Base-by-base conservation (phyloP, 495 filamentous ascomycete genomes). In the Jackrogersella multiformis region DNA sequence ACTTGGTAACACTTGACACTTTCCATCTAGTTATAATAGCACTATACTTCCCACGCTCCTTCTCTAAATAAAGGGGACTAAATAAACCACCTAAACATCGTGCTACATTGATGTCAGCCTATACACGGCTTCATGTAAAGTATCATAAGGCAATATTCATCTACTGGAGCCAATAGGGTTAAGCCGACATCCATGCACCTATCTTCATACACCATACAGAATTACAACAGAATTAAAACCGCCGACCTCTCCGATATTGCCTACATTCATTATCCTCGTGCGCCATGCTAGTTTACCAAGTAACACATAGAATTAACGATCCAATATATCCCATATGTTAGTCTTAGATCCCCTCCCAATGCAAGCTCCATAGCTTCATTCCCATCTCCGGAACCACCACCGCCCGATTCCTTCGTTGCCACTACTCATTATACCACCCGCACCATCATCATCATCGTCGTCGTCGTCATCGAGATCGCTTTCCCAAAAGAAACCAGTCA, bases 201-300 rank as follows among this genome's bases (percentile, higher is more conserved):
- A 15, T 4, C 26, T 30, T 30, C 0, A 32, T 20, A 53, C 18
- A 46, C 35, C n/a, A 18, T 32, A 20, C 10, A 53, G 21, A n/a
- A 52, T 48, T 42, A n/a, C n/a, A n/a, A n/a, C n/a, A n/a, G n/a
- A 28, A 30, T 28, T 2, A 36, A 39, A 32, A 49, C 15, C 36
- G 2, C 36, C 7, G 16, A 32, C 45, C 45, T 34, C 24, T 16
- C 45, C 45, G 16, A 48, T 48, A 13, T 7, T 24, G 24, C 45
- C 4, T 45, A 36, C 45, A 46, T 61, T 44, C 18, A 45, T 44
- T 38, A n/a, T 57, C 61, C 57, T 56, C 54, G 46, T 68, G 34
- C 59, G 46, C 65, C 65, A 54, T 55, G 53, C 44, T 41, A 6
- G 6, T 16, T 15, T 18, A 28, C 49, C 24, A 35, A 56, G 24